Percentiles rank a stretch among this genome's conserved stretches.
phyloP scores from a whole-genome alignment of 2,329 filamentous ascomycete genomes.

The Zymoseptoria pseudotritici region DNA sequence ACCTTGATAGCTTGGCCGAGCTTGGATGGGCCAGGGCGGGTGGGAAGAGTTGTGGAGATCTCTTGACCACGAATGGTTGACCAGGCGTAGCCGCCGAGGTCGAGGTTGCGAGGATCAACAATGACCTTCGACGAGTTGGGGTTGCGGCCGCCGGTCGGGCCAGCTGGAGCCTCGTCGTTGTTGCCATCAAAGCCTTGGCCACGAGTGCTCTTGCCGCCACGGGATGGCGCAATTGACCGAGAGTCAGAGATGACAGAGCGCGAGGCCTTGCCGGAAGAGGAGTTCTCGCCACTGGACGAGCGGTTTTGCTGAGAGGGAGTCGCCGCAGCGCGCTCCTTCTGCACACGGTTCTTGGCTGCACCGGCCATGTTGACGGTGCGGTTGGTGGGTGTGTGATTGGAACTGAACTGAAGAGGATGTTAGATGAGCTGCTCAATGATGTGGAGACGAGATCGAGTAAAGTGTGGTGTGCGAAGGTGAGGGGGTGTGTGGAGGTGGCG shows the following conservation, averaged over 20 bases:
- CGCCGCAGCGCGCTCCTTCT: slow-evolving; percentile 3
- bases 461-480: neutral
- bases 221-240: slow-evolving; percentile 1
- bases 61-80: slow-evolving; percentile 21
- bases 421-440: neutral
- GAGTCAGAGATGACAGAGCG: neutral
- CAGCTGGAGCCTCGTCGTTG: slow-evolving; percentile 7
- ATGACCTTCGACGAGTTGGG: slow-evolving; percentile 6
- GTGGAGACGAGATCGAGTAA: neutral
- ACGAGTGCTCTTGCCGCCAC: slow-evolving; percentile 1
- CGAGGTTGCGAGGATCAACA: slow-evolving; percentile 20
- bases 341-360: slow-evolving; percentile 11
- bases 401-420: neutral
- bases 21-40: slow-evolving; percentile 32
- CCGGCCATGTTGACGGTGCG: slow-evolving; percentile 10
- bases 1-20: slow-evolving; percentile 35
- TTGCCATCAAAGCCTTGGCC: slow-evolving; percentile 15
- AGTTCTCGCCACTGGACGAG: slow-evolving; percentile 4
- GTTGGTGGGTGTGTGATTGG: neutral
- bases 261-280: slow-evolving; percentile 6
- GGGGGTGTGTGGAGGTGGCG: neutral
- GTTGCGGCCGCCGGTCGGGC: slow-evolving; percentile 5
- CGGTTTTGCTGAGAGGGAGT: slow-evolving; percentile 3
- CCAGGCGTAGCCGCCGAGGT: slow-evolving; percentile 22
- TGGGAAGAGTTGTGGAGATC: slow-evolving; percentile 8